phyloP scores from a whole-genome alignment of 805 yeast species.

The Metschnikowia sp. region DNA sequence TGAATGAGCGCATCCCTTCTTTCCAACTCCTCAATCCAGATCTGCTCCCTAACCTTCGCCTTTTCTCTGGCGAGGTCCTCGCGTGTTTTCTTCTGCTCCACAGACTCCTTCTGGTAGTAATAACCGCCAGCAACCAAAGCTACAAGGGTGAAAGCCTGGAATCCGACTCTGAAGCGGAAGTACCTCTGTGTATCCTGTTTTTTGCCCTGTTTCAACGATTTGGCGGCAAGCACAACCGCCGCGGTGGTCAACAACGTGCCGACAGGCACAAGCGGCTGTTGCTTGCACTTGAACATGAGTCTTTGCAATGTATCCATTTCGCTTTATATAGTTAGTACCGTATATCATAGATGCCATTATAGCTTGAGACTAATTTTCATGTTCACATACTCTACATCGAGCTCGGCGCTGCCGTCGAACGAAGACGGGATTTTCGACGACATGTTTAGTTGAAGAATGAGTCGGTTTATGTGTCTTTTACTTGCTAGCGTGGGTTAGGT shows the following conservation, averaged over 20 bases:
- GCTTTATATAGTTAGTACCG: conserved; percentile 22
- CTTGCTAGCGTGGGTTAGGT: not conserved
- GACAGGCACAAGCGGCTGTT: conserved; percentile 86
- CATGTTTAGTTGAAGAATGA: conserved; percentile 4
- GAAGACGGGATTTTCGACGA: conserved; percentile 42
- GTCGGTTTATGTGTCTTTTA: not conserved
- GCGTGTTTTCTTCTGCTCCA: conserved; percentile 35
- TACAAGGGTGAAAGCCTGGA: conserved; percentile 79
- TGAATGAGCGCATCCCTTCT: conserved; percentile 76
- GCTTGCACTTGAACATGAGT: conserved; percentile 60
- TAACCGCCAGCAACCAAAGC: conserved; percentile 82
- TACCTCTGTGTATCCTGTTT: conserved; percentile 74
- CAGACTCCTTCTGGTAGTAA: conserved; percentile 54
- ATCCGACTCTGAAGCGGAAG: conserved; percentile 85
- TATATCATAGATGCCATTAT: not conserved
- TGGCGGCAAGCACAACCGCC: conserved; percentile 77
- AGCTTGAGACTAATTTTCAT: not conserved
- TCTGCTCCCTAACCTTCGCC: conserved; percentile 77
- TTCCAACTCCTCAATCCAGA: conserved; percentile 90
- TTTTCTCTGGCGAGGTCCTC: conserved; percentile 70
- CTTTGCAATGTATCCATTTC: conserved; percentile 50
- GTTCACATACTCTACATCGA: conserved; percentile 46
- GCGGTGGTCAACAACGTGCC: conserved; percentile 77
- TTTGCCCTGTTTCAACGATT: conserved; percentile 70
- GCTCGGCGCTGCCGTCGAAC: conserved; percentile 32